Percentiles rank a stretch among this genome's conserved stretches.
These are phyloP conservation scores for Trifolium dubium DNA, from an alignment of 306 rosid species.

Conservation along the genomic window DNA sequence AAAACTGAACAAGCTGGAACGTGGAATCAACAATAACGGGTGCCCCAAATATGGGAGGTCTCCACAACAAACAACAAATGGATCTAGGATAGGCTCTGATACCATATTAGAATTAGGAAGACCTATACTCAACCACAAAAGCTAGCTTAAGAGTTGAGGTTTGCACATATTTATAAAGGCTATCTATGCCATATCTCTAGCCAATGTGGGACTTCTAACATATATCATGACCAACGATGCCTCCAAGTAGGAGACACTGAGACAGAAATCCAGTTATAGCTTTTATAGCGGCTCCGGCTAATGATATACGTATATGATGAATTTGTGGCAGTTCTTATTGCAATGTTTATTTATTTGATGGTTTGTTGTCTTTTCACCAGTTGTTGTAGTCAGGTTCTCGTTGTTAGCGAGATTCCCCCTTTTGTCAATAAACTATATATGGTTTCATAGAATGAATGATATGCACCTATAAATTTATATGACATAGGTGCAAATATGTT, in stretches of 20 bases:
- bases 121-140: too few species aligned
- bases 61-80: too few species aligned
- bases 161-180: too few species aligned
- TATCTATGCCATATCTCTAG: too few species aligned
- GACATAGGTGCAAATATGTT: not conserved
- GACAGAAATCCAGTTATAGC: not conserved
- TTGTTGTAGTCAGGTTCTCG: conserved; percentile 4
- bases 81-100: too few species aligned
- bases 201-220: too few species aligned
- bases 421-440: not conserved
- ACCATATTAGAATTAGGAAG: too few species aligned
- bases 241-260: not conserved
- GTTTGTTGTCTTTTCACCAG: not conserved
- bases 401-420: not conserved
- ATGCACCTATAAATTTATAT: not conserved
- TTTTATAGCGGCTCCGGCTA: not conserved
- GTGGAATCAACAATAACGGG: too few species aligned
- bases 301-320: conserved; percentile 1
- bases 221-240: conserved; percentile 10
- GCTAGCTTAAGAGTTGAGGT: too few species aligned
- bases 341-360: conserved; percentile 23
- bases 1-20: too few species aligned
- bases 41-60: too few species aligned
- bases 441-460: not conserved
- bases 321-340: not conserved